These are phyloP conservation scores for Pseudogymnoascus sp. DNA, from an alignment of 2,329 filamentous ascomycete species.

Conservation along the genomic window DNA sequence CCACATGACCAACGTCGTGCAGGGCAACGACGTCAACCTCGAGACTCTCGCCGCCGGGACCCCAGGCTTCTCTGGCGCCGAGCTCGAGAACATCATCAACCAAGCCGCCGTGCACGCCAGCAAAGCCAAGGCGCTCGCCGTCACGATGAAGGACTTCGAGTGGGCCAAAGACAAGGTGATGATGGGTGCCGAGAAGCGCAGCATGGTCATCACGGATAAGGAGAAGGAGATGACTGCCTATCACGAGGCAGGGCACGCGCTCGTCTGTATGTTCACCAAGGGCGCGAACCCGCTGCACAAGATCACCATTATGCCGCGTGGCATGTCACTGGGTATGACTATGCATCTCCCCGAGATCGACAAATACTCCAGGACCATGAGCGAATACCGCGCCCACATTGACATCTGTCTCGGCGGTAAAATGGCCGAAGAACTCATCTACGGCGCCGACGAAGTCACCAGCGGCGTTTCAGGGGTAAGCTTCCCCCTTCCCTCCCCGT, in stretches of 20 bases:
- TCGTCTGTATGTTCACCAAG: slow-evolving; percentile 74
- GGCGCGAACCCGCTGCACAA: slow-evolving; percentile 81
- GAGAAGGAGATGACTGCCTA: slow-evolving; percentile 96
- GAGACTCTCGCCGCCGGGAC: slow-evolving; percentile 79
- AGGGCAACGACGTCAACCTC: slow-evolving; percentile 71
- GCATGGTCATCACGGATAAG: slow-evolving; percentile 81
- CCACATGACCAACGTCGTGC: slow-evolving; percentile 85
- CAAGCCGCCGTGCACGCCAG: slow-evolving; percentile 93
- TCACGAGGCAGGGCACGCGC: slow-evolving; percentile 89
- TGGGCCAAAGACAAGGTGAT: slow-evolving; percentile 98
- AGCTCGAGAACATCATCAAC: slow-evolving; percentile 94
- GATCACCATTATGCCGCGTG: slow-evolving; percentile 90
- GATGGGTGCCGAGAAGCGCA: slow-evolving; percentile 90
- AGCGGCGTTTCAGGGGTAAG: slow-evolving; percentile 74
- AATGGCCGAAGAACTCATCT: slow-evolving; percentile 84
- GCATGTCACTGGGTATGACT: slow-evolving; percentile 77
- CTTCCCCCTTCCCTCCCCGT: slow-evolving; percentile 15
- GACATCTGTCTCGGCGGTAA: slow-evolving; percentile 79
- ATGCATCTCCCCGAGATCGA: slow-evolving; percentile 85
- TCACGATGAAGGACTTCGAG: slow-evolving; percentile 75
- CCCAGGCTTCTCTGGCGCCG: slow-evolving; percentile 86
- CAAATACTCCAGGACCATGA: slow-evolving; percentile 80
- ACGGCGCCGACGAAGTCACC: slow-evolving; percentile 83
- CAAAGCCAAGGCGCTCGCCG: slow-evolving; percentile 67
- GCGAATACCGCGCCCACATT: slow-evolving; percentile 72